Conservation (phyloP, 1,284 basidiomycete species). For the Microbotryum saponariae region DNA sequence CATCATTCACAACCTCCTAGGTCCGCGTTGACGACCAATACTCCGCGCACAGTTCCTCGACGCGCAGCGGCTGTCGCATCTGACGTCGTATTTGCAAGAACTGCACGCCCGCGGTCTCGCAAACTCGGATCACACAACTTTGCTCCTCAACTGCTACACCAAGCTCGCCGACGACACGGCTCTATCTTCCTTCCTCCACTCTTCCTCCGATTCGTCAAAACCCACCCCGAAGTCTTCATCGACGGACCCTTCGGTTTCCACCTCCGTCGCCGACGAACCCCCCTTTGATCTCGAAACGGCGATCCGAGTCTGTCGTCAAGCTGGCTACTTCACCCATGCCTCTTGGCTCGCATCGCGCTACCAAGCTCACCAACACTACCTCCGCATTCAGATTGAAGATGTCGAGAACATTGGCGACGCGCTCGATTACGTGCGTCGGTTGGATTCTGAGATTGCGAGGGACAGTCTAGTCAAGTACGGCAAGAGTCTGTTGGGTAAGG, state of each 20-base stretch:
- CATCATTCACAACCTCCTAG: background rate
- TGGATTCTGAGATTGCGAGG: conserved; percentile 58
- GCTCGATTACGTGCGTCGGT: conserved; percentile 64
- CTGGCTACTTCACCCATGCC: conserved; percentile 91
- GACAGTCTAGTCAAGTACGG: conserved; percentile 39
- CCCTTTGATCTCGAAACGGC: conserved; percentile 97
- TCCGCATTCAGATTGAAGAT: conserved; percentile 92
- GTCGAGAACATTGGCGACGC: conserved; percentile 74
- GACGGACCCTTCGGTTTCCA: background rate
- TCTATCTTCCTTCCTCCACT: conserved; percentile 85
- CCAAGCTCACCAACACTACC: conserved; percentile 80
- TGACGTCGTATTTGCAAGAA: conserved; percentile 93
- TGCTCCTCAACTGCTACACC: conserved; percentile 91
- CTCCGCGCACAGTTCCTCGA: conserved; percentile 68
- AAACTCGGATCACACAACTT: conserved; percentile 92
- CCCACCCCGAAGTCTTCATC: conserved; percentile 10
- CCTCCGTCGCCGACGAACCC: conserved; percentile 48
- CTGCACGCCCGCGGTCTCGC: conserved; percentile 81
- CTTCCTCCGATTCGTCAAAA: conserved; percentile 38
- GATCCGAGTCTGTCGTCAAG: conserved; percentile 91
- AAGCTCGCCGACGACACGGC: conserved; percentile 86
- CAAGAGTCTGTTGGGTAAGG: conserved; percentile 58
- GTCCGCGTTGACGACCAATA: background rate
- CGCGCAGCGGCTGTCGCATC: conserved; percentile 87
- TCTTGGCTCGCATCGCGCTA: conserved; percentile 89